A percentile compares a stretch with the other conserved stretches of the same genome.
Conservation (phyloP, 23 red algal genomes). For the Gracilaria gracilis region DNA sequence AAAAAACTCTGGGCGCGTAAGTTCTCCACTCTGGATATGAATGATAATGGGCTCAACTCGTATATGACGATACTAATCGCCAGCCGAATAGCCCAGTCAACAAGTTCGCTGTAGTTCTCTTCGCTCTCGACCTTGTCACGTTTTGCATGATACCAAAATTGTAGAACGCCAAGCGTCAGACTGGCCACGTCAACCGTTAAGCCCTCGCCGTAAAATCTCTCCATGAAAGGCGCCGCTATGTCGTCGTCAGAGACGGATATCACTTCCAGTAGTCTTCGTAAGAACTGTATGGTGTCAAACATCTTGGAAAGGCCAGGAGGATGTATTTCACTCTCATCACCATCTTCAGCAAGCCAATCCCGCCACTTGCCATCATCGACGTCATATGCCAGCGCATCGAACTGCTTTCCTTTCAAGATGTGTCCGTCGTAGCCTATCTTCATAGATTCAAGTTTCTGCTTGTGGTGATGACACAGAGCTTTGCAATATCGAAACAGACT, state of each 20-base stretch:
- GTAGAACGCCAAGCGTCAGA: neutral
- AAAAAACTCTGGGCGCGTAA: neutral
- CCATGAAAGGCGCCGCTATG: neutral
- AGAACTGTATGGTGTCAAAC: neutral
- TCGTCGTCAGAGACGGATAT: constrained; percentile 3
- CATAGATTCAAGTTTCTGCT: constrained; percentile 13
- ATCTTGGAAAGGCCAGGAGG: constrained; percentile 8
- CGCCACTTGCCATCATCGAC: constrained; percentile 9
- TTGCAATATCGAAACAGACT: constrained; percentile 19
- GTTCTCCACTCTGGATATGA: constrained; percentile 27
- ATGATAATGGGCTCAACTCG: constrained; percentile 23
- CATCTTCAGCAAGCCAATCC: neutral
- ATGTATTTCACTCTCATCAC: too few relatives aligned
- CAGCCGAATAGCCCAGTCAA: constrained; percentile 22
- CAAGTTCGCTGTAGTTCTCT: constrained; percentile 24
- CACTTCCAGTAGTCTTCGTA: constrained; percentile 4
- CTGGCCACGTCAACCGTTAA: neutral
- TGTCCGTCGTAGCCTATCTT: constrained; percentile 11
- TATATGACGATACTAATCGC: constrained; percentile 10
- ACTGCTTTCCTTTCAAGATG: neutral
- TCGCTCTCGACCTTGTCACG: neutral
- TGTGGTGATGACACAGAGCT: constrained; percentile 16
- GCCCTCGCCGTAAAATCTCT: constrained; percentile 4
- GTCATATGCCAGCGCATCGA: constrained; percentile 22
- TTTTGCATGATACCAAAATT: constrained; percentile 13